Evolutionary conservation across 177 flowering plant species (phyloP), one percentile per base, ranked within the genome.

Genomic region (Tripterygium wilfordii): DNA sequence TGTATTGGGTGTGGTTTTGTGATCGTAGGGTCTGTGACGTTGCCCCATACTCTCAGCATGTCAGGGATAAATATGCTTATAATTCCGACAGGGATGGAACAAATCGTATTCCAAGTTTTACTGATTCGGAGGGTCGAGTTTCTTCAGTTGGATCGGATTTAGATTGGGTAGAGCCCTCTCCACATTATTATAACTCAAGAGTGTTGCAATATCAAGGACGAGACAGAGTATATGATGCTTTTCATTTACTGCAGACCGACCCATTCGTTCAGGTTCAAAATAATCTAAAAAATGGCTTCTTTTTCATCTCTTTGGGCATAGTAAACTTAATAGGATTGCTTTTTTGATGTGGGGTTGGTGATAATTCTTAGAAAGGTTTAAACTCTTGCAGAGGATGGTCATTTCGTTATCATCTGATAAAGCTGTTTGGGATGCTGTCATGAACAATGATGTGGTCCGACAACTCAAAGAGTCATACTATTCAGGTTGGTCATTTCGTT

Each of bases 251-350:
- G 68, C 79, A 71, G 46, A 71, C 70, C 12, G 87, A 83, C 3
- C 80, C 88, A 49, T 62, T 76, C 39, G 63, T 89, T 67, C 88
- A 85, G 95, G 95, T 89, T n/a, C n/a, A n/a, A n/a, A n/a, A n/a
- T n/a, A n/a, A n/a, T n/a, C n/a, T n/a, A n/a, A n/a, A n/a, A n/a
- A n/a, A n/a, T n/a, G n/a, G n/a, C n/a, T n/a, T n/a, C n/a, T n/a
- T n/a, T n/a, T n/a, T n/a, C n/a, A n/a, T n/a, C n/a, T n/a, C n/a
- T n/a, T n/a, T n/a, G n/a, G n/a, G n/a, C n/a, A n/a, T n/a, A n/a
- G n/a, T n/a, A n/a, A n/a, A n/a, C n/a, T n/a, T n/a, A n/a, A n/a
- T n/a, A n/a, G n/a, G n/a, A n/a, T n/a, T n/a, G n/a, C n/a, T n/a
- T n/a, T n/a, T n/a, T n/a, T n/a, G n/a, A n/a, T n/a, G n/a, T n/a